Evolutionary conservation across 2,329 filamentous ascomycete genomes (phyloP).

Genomic region (Emydomyces testavorans): DNA sequence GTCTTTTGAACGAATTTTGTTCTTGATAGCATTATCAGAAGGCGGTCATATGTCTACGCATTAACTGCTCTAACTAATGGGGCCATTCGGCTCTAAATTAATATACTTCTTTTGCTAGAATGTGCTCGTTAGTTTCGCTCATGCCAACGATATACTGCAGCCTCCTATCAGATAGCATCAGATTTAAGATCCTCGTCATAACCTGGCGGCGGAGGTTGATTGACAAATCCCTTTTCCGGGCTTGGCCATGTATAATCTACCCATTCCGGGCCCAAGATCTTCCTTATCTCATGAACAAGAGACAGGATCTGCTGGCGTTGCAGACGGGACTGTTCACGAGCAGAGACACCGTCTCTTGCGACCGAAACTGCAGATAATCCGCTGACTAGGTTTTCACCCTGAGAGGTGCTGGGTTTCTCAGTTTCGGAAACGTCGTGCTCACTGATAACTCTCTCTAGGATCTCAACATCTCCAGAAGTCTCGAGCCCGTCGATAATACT

Average conservation of each 20-base stretch:
- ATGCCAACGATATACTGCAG: constrained; percentile 7
- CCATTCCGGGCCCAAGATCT: constrained; percentile 33
- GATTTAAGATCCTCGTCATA: constrained; percentile 1
- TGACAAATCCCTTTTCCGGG: constrained; percentile 34
- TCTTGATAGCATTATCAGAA: background rate
- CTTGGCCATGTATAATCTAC: constrained; percentile 38
- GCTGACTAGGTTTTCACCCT: background rate
- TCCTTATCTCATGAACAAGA: constrained; percentile 29
- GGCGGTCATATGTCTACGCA: too few species aligned
- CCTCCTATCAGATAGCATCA: constrained; percentile 18
- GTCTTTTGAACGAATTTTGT: background rate
- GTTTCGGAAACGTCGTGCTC: background rate
- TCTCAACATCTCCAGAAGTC: constrained; percentile 12
- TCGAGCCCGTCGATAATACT: constrained; percentile 41
- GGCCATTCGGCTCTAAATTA: too few species aligned
- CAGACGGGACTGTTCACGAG: constrained; percentile 31
- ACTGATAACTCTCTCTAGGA: background rate
- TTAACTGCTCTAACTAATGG: too few species aligned
- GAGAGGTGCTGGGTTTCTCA: background rate
- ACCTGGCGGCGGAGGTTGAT: constrained; percentile 22
- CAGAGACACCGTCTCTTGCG: constrained; percentile 29
- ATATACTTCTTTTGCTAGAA: too few species aligned
- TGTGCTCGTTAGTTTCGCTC: too few species aligned
- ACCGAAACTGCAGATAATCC: constrained; percentile 20
- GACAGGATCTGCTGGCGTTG: constrained; percentile 26